phyloP scores from a whole-genome alignment of 2,329 filamentous ascomycete genomes.

The Aspergillus pseudotamarii region DNA sequence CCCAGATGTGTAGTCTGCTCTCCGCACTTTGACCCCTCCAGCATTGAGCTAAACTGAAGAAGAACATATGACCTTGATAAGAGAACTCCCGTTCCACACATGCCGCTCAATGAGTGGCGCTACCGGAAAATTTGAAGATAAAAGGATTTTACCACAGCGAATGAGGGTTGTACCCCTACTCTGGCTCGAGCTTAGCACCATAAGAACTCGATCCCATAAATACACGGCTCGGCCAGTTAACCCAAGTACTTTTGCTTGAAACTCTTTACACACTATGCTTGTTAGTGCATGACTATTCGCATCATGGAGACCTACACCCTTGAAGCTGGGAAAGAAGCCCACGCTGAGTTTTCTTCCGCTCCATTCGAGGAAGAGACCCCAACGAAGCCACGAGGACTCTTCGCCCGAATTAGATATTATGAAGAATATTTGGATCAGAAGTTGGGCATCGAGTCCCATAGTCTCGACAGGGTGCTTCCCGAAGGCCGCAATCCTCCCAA shows the following conservation, averaged over 20 bases:
- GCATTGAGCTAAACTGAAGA: background rate
- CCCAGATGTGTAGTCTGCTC: background rate
- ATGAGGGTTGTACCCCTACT: constrained; percentile 4
- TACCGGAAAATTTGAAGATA: constrained; percentile 1
- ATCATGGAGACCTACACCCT: constrained; percentile 12
- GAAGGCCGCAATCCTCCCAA: constrained; percentile 34
- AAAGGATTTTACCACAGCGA: constrained; percentile 1
- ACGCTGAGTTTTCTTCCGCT: constrained; percentile 15
- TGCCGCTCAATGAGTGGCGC: background rate
- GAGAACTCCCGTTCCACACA: background rate
- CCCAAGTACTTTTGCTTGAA: background rate
- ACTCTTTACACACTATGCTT: background rate
- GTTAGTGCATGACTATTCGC: background rate
- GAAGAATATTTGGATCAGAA: constrained; percentile 51
- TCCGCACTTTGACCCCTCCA: background rate
- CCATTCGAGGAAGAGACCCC: constrained; percentile 17
- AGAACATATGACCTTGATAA: constrained; percentile 8
- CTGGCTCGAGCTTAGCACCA: background rate
- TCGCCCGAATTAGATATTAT: constrained; percentile 37
- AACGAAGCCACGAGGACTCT: constrained; percentile 19
- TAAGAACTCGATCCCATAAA: background rate
- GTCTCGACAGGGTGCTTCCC: constrained; percentile 50
- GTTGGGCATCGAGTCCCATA: constrained; percentile 54
- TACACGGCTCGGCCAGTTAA: background rate
- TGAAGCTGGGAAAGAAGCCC: constrained; percentile 17